These are phyloP conservation scores for Aspergillus hancockii DNA, from an alignment of 495 filamentous ascomycete species.

Conservation along the genomic window DNA sequence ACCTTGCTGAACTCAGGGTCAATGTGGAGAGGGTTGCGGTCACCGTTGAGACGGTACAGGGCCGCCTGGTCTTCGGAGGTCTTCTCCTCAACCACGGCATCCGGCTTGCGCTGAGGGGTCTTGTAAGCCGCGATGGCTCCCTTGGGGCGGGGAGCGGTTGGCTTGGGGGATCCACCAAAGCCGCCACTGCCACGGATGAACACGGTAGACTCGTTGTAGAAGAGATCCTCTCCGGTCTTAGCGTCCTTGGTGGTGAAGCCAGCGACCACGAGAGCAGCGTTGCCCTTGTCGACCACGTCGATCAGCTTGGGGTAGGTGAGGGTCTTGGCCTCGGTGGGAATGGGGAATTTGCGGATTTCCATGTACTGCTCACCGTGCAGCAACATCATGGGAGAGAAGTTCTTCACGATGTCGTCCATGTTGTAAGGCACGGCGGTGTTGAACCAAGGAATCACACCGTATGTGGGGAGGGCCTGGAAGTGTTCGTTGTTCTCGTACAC, in stretches of 20 bases:
- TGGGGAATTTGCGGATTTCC: slow-evolving; percentile 90
- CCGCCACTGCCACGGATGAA: slow-evolving; percentile 93
- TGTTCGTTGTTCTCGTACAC: slow-evolving; percentile 87
- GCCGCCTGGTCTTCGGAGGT: slow-evolving; percentile 94
- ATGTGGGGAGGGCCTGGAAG: slow-evolving; percentile 93
- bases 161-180: slow-evolving; percentile 85
- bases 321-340: slow-evolving; percentile 82
- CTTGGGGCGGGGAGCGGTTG: slow-evolving; percentile 65
- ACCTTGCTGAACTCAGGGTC: slow-evolving; percentile 93
- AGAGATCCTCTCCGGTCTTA: slow-evolving; percentile 79
- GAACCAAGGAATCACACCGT: slow-evolving; percentile 92
- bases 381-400: slow-evolving; percentile 98
- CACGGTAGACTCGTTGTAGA: slow-evolving; percentile 92
- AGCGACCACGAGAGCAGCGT: slow-evolving; percentile 79
- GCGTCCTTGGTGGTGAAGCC: slow-evolving; percentile 81
- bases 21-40: slow-evolving; percentile 92
- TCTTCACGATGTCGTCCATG: slow-evolving; percentile 81
- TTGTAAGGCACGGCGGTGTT: slow-evolving; percentile 78
- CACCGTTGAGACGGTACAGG: slow-evolving; percentile 90
- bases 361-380: slow-evolving; percentile 99
- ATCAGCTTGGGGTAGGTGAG: slow-evolving; percentile 83
- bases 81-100: slow-evolving; percentile 82
- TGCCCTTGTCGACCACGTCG: slow-evolving; percentile 95
- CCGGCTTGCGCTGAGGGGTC: slow-evolving; percentile 73
- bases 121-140: slow-evolving; percentile 76